Base-by-base conservation (phyloP, 805 yeast genomes). In the Tetrapisispora nanseiensis region DNA sequence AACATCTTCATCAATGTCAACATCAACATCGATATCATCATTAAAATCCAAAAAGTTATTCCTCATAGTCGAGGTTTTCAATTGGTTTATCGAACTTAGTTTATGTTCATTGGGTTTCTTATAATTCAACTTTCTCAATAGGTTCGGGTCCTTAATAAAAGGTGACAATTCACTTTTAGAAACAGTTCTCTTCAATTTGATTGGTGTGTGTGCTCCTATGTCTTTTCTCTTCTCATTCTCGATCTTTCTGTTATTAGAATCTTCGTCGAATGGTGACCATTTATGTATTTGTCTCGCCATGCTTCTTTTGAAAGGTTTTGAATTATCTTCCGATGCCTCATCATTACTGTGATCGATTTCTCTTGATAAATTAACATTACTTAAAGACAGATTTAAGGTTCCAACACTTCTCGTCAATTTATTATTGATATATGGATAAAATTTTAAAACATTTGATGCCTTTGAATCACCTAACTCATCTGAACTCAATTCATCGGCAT, bases 381-480 rank as follows among this genome's bases (percentile, higher is more conserved):
- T 74, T 19, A 73, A 54, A 11, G 77, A 71, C 39, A 75, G 50
- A 42, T 75, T 75, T 46, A 75, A 52, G 9, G 74, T 58, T 2
- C 78, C 78, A 2, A 68, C 72, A 63, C 78, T 72, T 59, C 80
- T 65, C 46, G 77, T 69, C 29, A 75, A 45, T 15, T 51, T 56
- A 30, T 55, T 52, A 36, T 52, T 56, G 15, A 59, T 47, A 41
- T 54, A 57, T 2, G 63, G 59, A 36, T 51, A 56, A 31, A 58
- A 58, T 20, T 55, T 51, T 33, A 58, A 43, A 31, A 54, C 54
- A 39, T 57, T 57, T 1, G 56, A 42, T 20, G 32, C 26, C 10
- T 24, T 21, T 11, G 26, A 18, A 19, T 20, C 21, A 24, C 12
- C 35, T 2, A 9, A 15, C 19, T 23, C 30, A 16, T 35, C 38